Percentiles rank a stretch among this genome's conserved stretches.
Conservation (phyloP, 495 filamentous ascomycete genomes). For the Sordaria brevicollis region DNA sequence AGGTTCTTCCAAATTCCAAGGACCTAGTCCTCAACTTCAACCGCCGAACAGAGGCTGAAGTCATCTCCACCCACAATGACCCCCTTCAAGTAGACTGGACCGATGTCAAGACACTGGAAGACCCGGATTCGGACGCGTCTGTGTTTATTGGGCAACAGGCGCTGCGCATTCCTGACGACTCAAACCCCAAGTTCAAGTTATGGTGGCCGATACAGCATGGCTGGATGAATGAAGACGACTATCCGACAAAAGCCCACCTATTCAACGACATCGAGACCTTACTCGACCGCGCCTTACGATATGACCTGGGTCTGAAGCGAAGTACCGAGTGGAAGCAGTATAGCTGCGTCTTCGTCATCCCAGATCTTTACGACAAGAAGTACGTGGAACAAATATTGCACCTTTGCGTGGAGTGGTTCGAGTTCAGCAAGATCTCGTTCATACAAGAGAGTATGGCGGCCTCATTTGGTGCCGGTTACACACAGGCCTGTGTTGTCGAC, state of each 20-base stretch:
- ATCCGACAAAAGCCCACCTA: conserved; percentile 60
- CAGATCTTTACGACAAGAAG: conserved; percentile 88
- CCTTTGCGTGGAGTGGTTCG: conserved; percentile 76
- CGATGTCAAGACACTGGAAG: conserved; percentile 51
- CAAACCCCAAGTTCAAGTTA: conserved; percentile 80
- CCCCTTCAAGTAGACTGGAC: conserved; percentile 92
- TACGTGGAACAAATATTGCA: conserved; percentile 80
- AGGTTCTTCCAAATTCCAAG: conserved; percentile 90
- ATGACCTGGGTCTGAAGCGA: conserved; percentile 65
- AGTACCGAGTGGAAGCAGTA: conserved; percentile 81
- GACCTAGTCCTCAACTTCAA: conserved; percentile 92
- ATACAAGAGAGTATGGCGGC: conserved; percentile 93
- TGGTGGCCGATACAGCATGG: conserved; percentile 86
- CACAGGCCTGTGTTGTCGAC: conserved; percentile 87
- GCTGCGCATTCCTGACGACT: conserved; percentile 75
- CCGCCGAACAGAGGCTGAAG: conserved; percentile 64
- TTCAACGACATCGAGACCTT: conserved; percentile 79
- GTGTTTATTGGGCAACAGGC: conserved; percentile 76
- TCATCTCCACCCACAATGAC: conserved; percentile 89
- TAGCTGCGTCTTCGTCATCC: conserved; percentile 88
- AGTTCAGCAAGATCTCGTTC: conserved; percentile 79
- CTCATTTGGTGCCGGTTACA: conserved; percentile 91
- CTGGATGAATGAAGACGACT: conserved; percentile 83
- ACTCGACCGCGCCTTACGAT: conserved; percentile 74
- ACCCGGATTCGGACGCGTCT: conserved; percentile 45